phyloP scores from a whole-genome alignment of 305 asterid species.

The Fraxinus xanthoxyloides region DNA sequence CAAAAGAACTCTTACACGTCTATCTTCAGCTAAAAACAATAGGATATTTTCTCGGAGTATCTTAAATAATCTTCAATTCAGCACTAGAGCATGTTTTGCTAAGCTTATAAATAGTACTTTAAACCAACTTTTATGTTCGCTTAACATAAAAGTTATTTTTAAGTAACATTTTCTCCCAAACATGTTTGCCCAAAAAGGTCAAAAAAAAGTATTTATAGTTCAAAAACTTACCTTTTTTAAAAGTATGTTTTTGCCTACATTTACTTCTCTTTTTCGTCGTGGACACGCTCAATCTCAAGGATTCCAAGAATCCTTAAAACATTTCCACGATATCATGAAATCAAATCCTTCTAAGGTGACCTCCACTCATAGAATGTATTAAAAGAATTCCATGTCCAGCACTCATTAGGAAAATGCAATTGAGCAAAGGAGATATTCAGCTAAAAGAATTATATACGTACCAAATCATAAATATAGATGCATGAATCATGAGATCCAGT shows the following conservation, averaged over 20 bases:
- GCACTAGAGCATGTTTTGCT: not conserved
- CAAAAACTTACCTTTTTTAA: not conserved
- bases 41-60: not conserved
- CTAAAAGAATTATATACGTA: slow-evolving; percentile 29
- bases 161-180: not conserved
- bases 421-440: too few relatives aligned
- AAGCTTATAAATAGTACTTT: not conserved
- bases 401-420: not conserved
- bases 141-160: not conserved
- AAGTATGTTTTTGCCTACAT: not conserved
- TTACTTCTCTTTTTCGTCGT: not conserved
- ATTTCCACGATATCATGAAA: not conserved
- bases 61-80: not conserved
- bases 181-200: not conserved
- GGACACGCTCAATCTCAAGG: not conserved
- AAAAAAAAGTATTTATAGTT: not conserved
- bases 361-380: not conserved
- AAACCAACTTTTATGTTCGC: not conserved
- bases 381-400: not conserved
- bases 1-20: not conserved
- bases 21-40: not conserved
- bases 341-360: not conserved
- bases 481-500: slow-evolving; percentile 84
- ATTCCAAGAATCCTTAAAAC: not conserved
- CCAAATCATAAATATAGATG: slow-evolving; percentile 81